A percentile compares a stretch with the other conserved stretches of the same genome.
Evolutionary conservation across 2,329 filamentous ascomycete genomes (phyloP).

Genomic region (Diplocarpon rosae): DNA sequence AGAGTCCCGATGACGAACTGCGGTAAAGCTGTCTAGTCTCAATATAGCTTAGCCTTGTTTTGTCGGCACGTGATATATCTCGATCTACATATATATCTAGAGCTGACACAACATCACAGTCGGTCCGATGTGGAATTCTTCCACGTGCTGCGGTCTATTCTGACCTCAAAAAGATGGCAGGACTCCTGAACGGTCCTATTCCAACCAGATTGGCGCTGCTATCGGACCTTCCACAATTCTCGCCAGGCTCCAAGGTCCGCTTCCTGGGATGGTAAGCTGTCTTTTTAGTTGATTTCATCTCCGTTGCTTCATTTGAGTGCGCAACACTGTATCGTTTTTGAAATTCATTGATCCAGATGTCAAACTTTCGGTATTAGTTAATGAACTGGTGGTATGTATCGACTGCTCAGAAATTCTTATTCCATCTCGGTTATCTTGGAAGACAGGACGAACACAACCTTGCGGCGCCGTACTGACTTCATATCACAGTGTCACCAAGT

Average conservation of each 20-base stretch:
- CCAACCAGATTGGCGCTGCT: constrained; percentile 22
- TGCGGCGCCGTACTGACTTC: too few relatives aligned
- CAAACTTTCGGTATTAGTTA: too few relatives aligned
- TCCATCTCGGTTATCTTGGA: not conserved
- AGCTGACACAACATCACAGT: too few relatives aligned
- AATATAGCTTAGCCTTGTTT: constrained; percentile 10
- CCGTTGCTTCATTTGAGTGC: not conserved
- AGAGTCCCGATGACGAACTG: constrained; percentile 19
- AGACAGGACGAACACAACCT: too few relatives aligned
- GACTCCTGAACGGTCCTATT: constrained; percentile 22
- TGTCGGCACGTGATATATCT: constrained; percentile 3
- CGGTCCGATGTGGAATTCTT: too few relatives aligned
- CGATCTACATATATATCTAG: too few relatives aligned
- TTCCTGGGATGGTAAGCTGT: constrained; percentile 76
- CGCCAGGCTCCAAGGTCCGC: constrained; percentile 59
- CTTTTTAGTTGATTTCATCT: not conserved
- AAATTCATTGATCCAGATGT: too few relatives aligned
- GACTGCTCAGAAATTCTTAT: not conserved
- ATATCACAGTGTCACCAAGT: constrained; percentile 43
- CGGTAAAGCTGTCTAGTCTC: not conserved
- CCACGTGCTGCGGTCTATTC: too few relatives aligned
- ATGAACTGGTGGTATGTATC: not conserved
- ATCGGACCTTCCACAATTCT: constrained; percentile 20
- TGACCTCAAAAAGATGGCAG: constrained; percentile 9
- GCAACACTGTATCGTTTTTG: too few relatives aligned